Base-by-base conservation (phyloP, 495 filamentous ascomycete species). In the Hypoxylon intermedium region DNA sequence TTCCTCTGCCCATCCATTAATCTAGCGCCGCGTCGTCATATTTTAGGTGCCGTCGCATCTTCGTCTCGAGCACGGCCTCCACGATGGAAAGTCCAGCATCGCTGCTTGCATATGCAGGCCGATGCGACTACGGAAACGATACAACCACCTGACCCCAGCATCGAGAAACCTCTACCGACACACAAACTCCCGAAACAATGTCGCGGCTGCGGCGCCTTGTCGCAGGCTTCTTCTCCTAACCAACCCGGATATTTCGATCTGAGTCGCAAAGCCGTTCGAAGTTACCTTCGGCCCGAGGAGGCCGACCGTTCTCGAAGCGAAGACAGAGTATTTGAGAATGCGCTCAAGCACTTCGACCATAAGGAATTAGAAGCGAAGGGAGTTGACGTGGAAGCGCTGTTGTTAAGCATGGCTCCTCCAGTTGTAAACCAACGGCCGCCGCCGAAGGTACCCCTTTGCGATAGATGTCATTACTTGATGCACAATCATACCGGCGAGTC, bases 191-290 rank as follows among this genome's bases (percentile, higher is more conserved):
- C 89, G 1, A 57, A 69, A 3, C 79, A 82, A 63, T 99, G 94
- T 69, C 85, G 89, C 16, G 94, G 94, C 49, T 99, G 94, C 71
- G 94, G 94, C 41, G 95, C 93, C 24, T 83, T 88, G 53, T 82
- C 88, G 43, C 94, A 98, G 67, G 88, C 81, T 0, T 60, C 85
- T 1, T 79, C 86, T 18, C 79, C 87, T n/a, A 70, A 83, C 28
- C 80, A 88, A 63, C 83, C 93, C 1, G 94, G 94, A 36, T 97
- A 85, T 74, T 97, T 90, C 73, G 75, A 83, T 63, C 60, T 79
- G 24, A 74, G 58, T 24, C 82, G 87, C 65, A 87, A 80, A 63
- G 67, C 72, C 36, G 73, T 80, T 57, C 81, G 68, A 67, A 67
- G 68, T 18, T 84, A 76, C 53, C 69, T 84, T 30, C 69, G 65